phyloP scores from a whole-genome alignment of 768 basidiomycete species.

The Rhodosporidiobolus odoratus region DNA sequence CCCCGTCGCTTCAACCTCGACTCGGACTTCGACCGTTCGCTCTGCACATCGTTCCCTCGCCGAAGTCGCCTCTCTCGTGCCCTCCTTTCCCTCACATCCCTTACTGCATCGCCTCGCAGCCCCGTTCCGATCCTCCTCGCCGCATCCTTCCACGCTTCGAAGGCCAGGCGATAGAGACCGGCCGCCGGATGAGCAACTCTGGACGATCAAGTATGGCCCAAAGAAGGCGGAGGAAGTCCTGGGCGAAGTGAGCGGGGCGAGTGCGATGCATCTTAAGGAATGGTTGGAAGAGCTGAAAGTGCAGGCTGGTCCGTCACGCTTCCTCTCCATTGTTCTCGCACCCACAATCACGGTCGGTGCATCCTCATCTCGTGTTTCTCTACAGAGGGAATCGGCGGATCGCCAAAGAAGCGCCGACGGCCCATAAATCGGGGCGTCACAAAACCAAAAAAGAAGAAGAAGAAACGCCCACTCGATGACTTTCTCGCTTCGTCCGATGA shows the following conservation, averaged over 20 bases:
- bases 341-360: too few relatives aligned
- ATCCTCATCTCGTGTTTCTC: fast-evolving
- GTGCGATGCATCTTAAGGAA: constrained; percentile 65
- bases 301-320: neutral
- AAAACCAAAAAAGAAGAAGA: constrained; percentile 28
- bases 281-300: constrained; percentile 64
- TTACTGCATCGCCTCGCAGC: constrained; percentile 29
- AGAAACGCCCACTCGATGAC: constrained; percentile 28
- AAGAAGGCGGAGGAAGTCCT: constrained; percentile 66
- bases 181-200: constrained; percentile 49
- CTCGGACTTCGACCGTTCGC: neutral
- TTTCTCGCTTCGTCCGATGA: constrained; percentile 41
- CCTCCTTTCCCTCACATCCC: constrained; percentile 6
- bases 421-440: constrained; percentile 20
- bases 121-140: neutral
- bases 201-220: constrained; percentile 73
- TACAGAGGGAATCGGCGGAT: neutral
- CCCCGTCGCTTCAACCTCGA: neutral
- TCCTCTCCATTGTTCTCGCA: neutral
- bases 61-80: neutral
- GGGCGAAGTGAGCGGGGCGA: constrained; percentile 60
- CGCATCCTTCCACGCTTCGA: neutral
- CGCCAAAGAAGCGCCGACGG: constrained; percentile 13
- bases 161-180: neutral
- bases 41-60: too few relatives aligned